phyloP scores from a whole-genome alignment of 768 basidiomycete species.

The Filobasidium floriforme region DNA sequence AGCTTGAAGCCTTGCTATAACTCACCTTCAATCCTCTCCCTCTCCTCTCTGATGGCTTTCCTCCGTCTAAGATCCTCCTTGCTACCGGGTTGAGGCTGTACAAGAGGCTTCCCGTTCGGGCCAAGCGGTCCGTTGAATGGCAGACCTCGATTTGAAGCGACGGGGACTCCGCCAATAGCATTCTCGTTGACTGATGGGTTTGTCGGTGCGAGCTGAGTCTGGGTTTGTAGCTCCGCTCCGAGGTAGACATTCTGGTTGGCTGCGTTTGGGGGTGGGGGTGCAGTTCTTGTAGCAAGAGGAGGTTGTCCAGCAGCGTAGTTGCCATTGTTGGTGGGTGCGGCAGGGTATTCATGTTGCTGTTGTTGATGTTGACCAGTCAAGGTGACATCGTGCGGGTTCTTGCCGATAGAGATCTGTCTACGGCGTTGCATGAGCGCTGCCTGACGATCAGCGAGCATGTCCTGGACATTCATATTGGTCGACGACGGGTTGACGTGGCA shows the following conservation, averaged over 20 bases:
- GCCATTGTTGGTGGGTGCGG: not conserved
- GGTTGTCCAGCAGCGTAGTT: not conserved
- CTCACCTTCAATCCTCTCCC: slow-evolving; percentile 6
- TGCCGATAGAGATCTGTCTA: slow-evolving; percentile 1
- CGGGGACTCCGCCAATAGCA: not conserved
- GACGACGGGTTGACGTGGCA: not conserved
- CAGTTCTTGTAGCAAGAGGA: not conserved
- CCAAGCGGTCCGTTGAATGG: not conserved
- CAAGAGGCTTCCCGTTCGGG: slow-evolving; percentile 1
- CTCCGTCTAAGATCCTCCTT: slow-evolving; percentile 4
- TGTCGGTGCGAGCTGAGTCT: not conserved
- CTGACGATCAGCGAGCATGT: slow-evolving; percentile 8
- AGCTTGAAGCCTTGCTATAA: not conserved
- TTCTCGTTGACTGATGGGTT: not conserved
- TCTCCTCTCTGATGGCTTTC: not conserved
- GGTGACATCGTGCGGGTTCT: not conserved
- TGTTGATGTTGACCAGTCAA: not conserved
- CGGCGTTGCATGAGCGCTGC: not conserved
- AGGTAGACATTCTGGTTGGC: not conserved
- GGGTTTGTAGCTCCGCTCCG: not conserved
- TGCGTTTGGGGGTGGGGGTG: not conserved
- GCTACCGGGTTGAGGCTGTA: slow-evolving; percentile 5
- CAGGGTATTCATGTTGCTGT: too few relatives aligned
- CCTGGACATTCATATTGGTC: not conserved
- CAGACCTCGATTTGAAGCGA: not conserved